Evolutionary conservation across 2,329 filamentous ascomycete species (phyloP).

Genomic region (Pseudohalonectria lignicola): DNA sequence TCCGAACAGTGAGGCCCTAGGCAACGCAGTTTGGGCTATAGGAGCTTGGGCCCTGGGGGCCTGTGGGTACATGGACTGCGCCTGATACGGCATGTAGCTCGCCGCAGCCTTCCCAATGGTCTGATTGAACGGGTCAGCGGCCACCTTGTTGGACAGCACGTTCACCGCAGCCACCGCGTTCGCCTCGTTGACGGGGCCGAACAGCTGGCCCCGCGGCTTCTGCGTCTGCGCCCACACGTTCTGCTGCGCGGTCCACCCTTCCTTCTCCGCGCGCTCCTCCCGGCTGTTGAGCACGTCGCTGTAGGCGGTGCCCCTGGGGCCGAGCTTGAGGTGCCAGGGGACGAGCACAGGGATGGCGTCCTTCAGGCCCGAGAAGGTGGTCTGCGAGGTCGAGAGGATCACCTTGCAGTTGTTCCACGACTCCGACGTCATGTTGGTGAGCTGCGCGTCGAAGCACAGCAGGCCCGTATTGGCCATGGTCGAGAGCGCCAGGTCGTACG

Average conservation of each 20-base stretch:
- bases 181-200: constrained; percentile 14
- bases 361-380: constrained; percentile 42
- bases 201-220: constrained; percentile 21
- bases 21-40: too few relatives aligned
- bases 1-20: not conserved
- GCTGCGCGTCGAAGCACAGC: constrained; percentile 50
- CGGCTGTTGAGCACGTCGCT: constrained; percentile 23
- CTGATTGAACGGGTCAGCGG: not conserved
- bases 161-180: not conserved
- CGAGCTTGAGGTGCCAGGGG: constrained; percentile 45
- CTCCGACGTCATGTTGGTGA: constrained; percentile 52
- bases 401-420: constrained; percentile 51
- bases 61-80: too few relatives aligned
- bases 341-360: constrained; percentile 42
- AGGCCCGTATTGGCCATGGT: constrained; percentile 39
- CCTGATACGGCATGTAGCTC: not conserved
- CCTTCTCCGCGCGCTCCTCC: constrained; percentile 24
- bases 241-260: constrained; percentile 16
- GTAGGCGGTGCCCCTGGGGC: constrained; percentile 12
- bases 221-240: constrained; percentile 7
- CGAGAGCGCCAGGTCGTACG: constrained; percentile 51
- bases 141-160: not conserved
- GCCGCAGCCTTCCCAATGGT: not conserved
- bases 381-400: constrained; percentile 52
- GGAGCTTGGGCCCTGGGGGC: too few relatives aligned